Conservation (phyloP, 2,329 filamentous ascomycete genomes). For the Gaeumannomyces tritici region DNA sequence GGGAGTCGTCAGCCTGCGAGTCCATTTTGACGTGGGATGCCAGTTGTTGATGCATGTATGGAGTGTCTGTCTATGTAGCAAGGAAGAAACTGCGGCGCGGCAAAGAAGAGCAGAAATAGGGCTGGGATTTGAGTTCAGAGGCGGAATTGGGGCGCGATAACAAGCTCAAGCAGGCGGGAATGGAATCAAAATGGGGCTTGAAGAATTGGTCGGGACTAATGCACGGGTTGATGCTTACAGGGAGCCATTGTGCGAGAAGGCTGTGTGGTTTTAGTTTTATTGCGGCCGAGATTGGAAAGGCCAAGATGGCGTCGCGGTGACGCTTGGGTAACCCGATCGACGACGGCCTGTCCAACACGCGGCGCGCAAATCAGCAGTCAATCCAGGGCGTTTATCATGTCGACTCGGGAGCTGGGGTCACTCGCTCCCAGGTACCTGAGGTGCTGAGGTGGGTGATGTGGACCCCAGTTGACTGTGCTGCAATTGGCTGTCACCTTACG, state of each 20-base stretch:
- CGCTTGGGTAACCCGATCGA: not conserved
- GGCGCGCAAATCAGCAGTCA: not conserved
- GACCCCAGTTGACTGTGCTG: not conserved
- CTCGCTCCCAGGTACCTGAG: too few relatives aligned
- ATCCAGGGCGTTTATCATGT: not conserved
- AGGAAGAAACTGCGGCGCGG: too few relatives aligned
- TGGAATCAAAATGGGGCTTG: not conserved
- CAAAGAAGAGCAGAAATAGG: not conserved
- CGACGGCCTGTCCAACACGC: not conserved
- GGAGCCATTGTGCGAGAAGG: conserved; percentile 2
- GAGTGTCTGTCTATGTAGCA: not conserved
- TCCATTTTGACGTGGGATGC: conserved; percentile 6
- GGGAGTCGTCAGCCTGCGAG: conserved; percentile 24
- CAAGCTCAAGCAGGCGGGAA: not conserved
- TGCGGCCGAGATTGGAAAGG: not conserved
- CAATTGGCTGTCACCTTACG: not conserved
- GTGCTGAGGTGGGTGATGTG: not conserved
- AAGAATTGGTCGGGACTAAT: not conserved
- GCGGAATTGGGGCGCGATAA: not conserved
- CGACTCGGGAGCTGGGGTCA: not conserved
- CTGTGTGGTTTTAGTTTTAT: too few relatives aligned
- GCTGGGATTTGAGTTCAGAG: not conserved
- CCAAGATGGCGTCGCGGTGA: not conserved
- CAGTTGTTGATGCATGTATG: not conserved
- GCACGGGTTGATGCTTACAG: conserved; percentile 3